Conservation (phyloP, 2,329 filamentous ascomycete genomes). For the Knoxdaviesia proteae region DNA sequence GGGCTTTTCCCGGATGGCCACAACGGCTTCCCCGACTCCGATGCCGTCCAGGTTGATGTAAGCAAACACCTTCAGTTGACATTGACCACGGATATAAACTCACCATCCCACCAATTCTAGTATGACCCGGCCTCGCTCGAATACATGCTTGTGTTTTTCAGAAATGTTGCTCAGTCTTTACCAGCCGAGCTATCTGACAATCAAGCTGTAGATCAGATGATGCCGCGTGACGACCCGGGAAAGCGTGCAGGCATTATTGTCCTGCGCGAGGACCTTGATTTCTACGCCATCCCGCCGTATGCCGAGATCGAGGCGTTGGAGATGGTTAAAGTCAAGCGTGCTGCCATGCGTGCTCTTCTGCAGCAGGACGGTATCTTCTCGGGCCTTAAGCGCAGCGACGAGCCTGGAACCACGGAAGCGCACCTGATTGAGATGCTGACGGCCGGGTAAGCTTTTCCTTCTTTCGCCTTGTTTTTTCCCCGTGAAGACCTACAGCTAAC, state of each 20-base stretch:
- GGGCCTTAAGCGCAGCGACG: conserved; percentile 81
- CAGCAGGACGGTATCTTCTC: conserved; percentile 91
- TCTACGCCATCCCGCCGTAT: conserved; percentile 82
- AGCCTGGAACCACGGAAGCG: conserved; percentile 89
- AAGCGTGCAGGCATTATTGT: conserved; percentile 96
- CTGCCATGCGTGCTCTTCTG: conserved; percentile 68
- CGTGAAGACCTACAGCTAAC: background rate
- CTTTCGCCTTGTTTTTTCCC: background rate
- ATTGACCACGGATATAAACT: conserved; percentile 2
- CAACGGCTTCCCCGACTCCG: conserved; percentile 75
- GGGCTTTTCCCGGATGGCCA: conserved; percentile 95
- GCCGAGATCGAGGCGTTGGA: conserved; percentile 67
- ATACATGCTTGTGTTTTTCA: conserved; percentile 99
- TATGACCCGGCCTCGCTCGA: conserved; percentile 92
- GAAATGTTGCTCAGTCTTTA: conserved; percentile 89
- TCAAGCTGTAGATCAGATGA: conserved; percentile 47
- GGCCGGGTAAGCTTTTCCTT: conserved; percentile 50
- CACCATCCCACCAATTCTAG: conserved; percentile 24
- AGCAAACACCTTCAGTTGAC: conserved; percentile 19
- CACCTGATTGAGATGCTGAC: conserved; percentile 99
- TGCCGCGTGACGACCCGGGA: conserved; percentile 50
- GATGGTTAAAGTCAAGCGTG: conserved; percentile 93
- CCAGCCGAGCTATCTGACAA: conserved; percentile 18
- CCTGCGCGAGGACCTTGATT: conserved; percentile 85
- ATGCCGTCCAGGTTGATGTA: conserved; percentile 95